Base-by-base conservation (phyloP, 148 eudicot genomes). In the Rhododendron simsii region DNA sequence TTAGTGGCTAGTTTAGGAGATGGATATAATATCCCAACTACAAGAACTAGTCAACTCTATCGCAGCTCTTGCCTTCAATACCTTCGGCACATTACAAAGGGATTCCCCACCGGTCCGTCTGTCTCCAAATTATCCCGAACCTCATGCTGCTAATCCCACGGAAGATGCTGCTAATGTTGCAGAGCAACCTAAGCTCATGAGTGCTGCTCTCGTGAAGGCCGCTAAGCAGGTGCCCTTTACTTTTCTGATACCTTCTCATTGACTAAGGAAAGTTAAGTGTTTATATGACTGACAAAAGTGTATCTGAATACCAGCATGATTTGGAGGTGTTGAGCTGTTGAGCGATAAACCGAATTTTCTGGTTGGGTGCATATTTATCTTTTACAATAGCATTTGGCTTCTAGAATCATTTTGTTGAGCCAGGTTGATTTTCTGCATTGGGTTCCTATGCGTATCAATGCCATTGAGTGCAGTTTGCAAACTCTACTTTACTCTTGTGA, bases 11-110 rank as follows among this genome's bases (percentile, higher is more conserved):
- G 51, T 55, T 51, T 86, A 79, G 20, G 73, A 84, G 47, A 98
- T 98, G 98, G 99, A 98, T 85, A 93, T 98, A 87, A 95, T 94
- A 55, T 93, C 98, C 33, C 99, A 95, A 87, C 81, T 98, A n/a
- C 99, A 98, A 90, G 99, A 95, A 77, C 94, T 95, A 87, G 95
- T 89, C 30, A 94, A 95, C 86, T 86, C 89, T 21, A 91, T 95
- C 5, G 98, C 98, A 37, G 85, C 90, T 14, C 87, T 95, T 30
- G 92, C 99, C 16, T 93, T 95, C 88, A 95, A 98, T 80, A 94
- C 98, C 30, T 93, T 94, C 33, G 99, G 99, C 23, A 93, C 98
- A 3, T 90, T 98, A 9, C 99, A 98, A 87, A 89, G 99, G 80
- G 98, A 98, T 80, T 95, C 99, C 57, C 95, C 98, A 51, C 92